Conservation (phyloP, 192 early-diverging fungal genomes). For the Coemansia nantahalensis region DNA sequence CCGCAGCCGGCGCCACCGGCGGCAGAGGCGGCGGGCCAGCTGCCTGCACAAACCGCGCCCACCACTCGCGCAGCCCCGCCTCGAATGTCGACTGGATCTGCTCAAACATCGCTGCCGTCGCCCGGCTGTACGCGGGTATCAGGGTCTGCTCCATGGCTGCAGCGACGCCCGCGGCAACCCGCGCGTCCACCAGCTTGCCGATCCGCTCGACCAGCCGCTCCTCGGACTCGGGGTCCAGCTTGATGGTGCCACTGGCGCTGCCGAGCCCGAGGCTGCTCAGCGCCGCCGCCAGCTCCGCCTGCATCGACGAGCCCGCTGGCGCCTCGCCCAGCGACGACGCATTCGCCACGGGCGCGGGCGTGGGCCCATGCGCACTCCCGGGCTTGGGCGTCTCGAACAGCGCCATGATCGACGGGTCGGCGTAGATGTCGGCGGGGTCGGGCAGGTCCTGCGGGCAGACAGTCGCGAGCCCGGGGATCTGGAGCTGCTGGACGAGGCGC, state of each 20-base stretch:
- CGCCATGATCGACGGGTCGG: background rate
- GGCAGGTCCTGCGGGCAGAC: slow-evolving; percentile 15
- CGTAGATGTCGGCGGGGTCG: slow-evolving; percentile 31
- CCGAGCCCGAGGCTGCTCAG: slow-evolving; percentile 10
- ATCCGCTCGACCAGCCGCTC: slow-evolving; percentile 32
- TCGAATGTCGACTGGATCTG: slow-evolving; percentile 53
- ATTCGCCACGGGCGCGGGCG: background rate
- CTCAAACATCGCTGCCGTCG: slow-evolving; percentile 52
- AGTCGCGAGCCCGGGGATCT: slow-evolving; percentile 19
- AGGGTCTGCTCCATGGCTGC: slow-evolving; percentile 41
- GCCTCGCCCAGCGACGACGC: no score
- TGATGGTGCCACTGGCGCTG: background rate
- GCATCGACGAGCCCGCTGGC: background rate
- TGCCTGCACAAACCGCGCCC: slow-evolving; percentile 45
- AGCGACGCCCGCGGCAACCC: slow-evolving; percentile 27
- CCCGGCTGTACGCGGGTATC: slow-evolving; percentile 48
- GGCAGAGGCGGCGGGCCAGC: slow-evolving; percentile 39
- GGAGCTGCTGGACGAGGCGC: slow-evolving; percentile 46
- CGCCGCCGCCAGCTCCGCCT: slow-evolving; percentile 21
- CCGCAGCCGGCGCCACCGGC: slow-evolving; percentile 5
- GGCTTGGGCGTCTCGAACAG: slow-evolving; percentile 1
- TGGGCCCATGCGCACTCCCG: background rate
- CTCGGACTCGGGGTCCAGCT: slow-evolving; percentile 25
- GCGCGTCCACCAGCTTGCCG: slow-evolving; percentile 21
- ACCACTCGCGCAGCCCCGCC: slow-evolving; percentile 49